These are phyloP conservation scores for Phalaenopsis equestris DNA, from an alignment of 106 monocot species.

Conservation along the genomic window DNA sequence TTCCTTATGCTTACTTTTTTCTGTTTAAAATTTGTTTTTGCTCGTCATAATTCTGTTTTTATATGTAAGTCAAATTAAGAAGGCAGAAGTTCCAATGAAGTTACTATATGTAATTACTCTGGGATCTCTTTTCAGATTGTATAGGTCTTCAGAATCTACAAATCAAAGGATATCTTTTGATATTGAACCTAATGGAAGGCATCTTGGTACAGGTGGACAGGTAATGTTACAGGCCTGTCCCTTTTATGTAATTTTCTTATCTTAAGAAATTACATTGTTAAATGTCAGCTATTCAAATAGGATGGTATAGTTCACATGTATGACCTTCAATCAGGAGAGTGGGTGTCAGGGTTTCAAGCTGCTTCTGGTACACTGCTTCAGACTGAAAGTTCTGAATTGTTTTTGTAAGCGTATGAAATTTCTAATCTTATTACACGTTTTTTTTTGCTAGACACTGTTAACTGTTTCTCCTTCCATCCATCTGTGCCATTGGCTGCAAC, in stretches of 20 bases:
- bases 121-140: conserved; percentile 39
- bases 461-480: conserved; percentile 89
- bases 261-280: not conserved
- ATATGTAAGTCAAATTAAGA: not conserved
- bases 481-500: conserved; percentile 60
- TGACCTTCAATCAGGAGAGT: conserved; percentile 87
- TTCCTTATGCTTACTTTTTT: not conserved
- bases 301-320: conserved; percentile 93
- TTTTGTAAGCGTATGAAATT: not conserved
- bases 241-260: not conserved
- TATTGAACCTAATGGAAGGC: conserved; percentile 86
- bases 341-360: conserved; percentile 70
- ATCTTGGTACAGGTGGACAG: conserved; percentile 94
- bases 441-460: conserved; percentile 64
- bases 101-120: not conserved
- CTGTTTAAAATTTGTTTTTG: not conserved
- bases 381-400: conserved; percentile 1
- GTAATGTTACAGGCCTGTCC: conserved; percentile 12
- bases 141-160: conserved; percentile 84
- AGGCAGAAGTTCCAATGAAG: not conserved
- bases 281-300: conserved; percentile 19
- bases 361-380: conserved; percentile 50
- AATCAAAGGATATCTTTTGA: conserved; percentile 96
- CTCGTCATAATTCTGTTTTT: not conserved
- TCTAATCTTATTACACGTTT: conserved; percentile 3